Evolutionary conservation across 768 basidiomycete genomes (phyloP), one percentile per base, ranked within the genome.

Genomic region (Boletus pseudo-olivaceus): DNA sequence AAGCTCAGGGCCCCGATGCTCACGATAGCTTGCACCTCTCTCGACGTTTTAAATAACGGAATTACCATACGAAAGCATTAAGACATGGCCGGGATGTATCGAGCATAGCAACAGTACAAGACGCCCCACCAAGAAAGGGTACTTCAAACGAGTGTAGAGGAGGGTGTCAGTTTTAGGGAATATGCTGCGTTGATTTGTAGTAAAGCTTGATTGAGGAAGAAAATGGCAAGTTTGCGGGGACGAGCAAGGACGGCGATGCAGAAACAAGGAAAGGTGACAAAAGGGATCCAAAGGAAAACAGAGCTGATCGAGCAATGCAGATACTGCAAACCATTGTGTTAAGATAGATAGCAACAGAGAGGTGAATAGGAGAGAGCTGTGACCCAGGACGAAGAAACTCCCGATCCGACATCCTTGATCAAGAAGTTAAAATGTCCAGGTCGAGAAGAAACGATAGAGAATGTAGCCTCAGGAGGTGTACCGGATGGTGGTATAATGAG

Each of bases 61-160:
- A 67, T 67, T 70, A 70, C 65, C 67, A 72, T 72, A 72, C 49
- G 64, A 68, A 70, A 62, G 59, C 61, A 70, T 70, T 72, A 72
- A 51, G 62, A 70, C 69, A 70, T 70, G 66, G 70, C 3, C 49
- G 62, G 59, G 59, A 62, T 63, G 62, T 70, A 72, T 66, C 59
- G 62, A 72, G 68, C 69, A 70, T 68, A 55, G 57, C 55, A 61
- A 70, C 63, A 68, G 60, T 68, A 68, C 70, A 72, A 51, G 65
- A 66, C 63, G 35, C 53, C 59, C 58, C 64, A 54, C 63, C 64
- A 63, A 58, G 57, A 59, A 59, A 57, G 54, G 50, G 53, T 55
- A 58, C 57, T 55, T 54, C 41, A 64, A 70, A 70, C 42, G 68
- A 70, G 62, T 53, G 68, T 64, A 49, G 46, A 57, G 63, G 57